Base-by-base conservation (phyloP, 768 basidiomycete genomes). In the Clavulina sp. region DNA sequence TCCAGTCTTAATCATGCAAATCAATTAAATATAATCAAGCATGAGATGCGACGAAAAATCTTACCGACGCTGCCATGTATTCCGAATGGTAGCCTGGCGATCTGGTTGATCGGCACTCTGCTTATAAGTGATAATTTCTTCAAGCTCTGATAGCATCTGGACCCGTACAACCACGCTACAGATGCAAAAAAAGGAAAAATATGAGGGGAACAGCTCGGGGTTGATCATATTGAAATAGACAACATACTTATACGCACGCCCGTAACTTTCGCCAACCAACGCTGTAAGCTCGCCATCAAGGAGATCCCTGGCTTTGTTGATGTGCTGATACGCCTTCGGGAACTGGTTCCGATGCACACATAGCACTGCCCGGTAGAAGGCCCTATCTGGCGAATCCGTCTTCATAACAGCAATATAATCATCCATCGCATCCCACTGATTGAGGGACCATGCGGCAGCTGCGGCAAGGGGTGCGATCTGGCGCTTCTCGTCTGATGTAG, bases 381-480 rank as follows among this genome's bases (percentile, higher is more conserved):
- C 83, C 26, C 89, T 75, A 64, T 99, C 95, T 0, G 91, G 78
- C 2, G 92, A 91, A 62, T 96, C 93, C 24, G 72, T 66, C 62
- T 85, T 87, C 87, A 99, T 93, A 2, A 83, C 84, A 3, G 75
- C 72, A 51, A 99, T 93, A 63, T 95, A 97, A 58, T 89, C 81
- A 41, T 97, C 95, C 95, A 99, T 99, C 2, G 81, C 75, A 59
- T 96, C 91, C 95, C 95, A 99, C 59, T 96, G 92, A 57, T 83
- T 81, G 52, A 96, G 67, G 1, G 88, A 88, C 93, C 95, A 99
- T 2, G 91, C 87, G 1, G 95, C 93, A 0, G 93, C 92, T 1
- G 95, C 87, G 0, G 93, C 95, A 72, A 99, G 82, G 0, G 95
- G 92, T 0, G 95, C 91, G 57, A 97, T 95, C 65, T 85, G 82